A percentile compares a stretch with the other conserved stretches of the same genome.
phyloP scores from a whole-genome alignment of 345 rosid genomes.

The Aurinia saxatilis region DNA sequence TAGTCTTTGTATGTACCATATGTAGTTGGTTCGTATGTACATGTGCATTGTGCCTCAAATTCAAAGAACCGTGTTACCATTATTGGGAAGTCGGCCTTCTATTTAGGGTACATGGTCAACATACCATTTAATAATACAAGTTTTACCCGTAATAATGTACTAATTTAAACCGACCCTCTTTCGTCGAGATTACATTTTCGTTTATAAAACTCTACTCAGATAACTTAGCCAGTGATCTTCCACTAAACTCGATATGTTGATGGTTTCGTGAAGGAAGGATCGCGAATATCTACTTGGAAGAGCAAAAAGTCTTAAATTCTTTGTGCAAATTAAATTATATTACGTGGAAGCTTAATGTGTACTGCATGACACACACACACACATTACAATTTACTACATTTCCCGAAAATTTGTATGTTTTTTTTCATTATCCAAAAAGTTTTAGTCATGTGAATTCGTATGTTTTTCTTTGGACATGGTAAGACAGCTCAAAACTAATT shows the following conservation, averaged over 20 bases:
- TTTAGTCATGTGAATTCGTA: too few relatives aligned
- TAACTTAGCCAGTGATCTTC: not conserved
- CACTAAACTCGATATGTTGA: too few relatives aligned
- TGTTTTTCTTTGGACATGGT: too few relatives aligned
- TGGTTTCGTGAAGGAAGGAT: too few relatives aligned
- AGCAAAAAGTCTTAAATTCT: too few relatives aligned
- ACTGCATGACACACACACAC: too few relatives aligned
- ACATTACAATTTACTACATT: too few relatives aligned
- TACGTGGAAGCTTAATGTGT: too few relatives aligned
- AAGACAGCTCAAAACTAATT: too few relatives aligned
- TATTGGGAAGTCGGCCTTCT: slow-evolving; percentile 3
- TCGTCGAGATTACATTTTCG: not conserved
- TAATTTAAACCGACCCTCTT: not conserved
- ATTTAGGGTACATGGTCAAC: slow-evolving; percentile 9
- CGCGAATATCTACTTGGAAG: not conserved
- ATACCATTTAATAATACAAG: not conserved
- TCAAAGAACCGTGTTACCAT: slow-evolving; percentile 13
- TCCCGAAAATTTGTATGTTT: too few relatives aligned
- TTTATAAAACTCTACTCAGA: not conserved
- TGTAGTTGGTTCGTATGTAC: not conserved
- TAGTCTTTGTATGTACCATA: not conserved
- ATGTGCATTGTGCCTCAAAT: slow-evolving; percentile 10
- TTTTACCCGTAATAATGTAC: not conserved
- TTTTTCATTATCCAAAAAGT: too few relatives aligned
- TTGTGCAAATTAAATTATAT: too few relatives aligned